Conservation (phyloP, 345 rosid genomes). For the Melaleuca alternifolia region DNA sequence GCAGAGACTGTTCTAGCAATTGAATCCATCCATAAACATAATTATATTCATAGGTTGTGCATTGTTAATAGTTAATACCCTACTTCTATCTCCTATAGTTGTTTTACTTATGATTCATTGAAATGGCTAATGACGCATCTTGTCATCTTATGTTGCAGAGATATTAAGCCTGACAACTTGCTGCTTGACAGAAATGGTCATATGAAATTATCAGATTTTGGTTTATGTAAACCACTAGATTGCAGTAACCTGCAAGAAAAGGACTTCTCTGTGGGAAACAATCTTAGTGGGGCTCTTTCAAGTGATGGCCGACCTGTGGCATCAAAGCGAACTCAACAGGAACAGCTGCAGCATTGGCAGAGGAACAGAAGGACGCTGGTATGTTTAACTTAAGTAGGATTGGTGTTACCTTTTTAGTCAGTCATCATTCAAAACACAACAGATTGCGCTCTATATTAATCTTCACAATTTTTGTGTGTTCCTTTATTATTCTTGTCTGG, state of each 20-base stretch:
- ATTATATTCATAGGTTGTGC: conserved; percentile 89
- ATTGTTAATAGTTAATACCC: neutral
- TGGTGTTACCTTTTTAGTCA: neutral
- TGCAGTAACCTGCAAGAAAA: conserved; percentile 92
- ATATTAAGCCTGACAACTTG: conserved; percentile 96
- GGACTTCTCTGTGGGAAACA: conserved; percentile 60
- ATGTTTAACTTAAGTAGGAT: conserved; percentile 12
- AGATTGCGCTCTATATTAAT: neutral
- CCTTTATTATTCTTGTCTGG: neutral
- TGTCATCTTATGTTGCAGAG: conserved; percentile 36
- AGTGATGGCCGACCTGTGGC: conserved; percentile 77
- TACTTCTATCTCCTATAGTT: neutral
- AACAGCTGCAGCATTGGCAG: conserved; percentile 93
- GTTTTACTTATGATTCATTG: neutral
- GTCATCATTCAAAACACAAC: neutral
- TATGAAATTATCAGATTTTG: conserved; percentile 96
- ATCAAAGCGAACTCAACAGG: conserved; percentile 80
- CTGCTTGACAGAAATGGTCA: conserved; percentile 91
- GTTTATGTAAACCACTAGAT: conserved; percentile 93
- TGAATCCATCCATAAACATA: conserved; percentile 94
- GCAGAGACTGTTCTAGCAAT: conserved; percentile 95
- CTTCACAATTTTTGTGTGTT: neutral
- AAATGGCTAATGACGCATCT: neutral
- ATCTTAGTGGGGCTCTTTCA: conserved; percentile 56
- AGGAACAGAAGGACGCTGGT: conserved; percentile 94